Percentiles rank a stretch among this genome's conserved stretches.
These are phyloP conservation scores for Juncus effusus DNA, from an alignment of 176 grass and related monocot genomes.

Conservation along the genomic window DNA sequence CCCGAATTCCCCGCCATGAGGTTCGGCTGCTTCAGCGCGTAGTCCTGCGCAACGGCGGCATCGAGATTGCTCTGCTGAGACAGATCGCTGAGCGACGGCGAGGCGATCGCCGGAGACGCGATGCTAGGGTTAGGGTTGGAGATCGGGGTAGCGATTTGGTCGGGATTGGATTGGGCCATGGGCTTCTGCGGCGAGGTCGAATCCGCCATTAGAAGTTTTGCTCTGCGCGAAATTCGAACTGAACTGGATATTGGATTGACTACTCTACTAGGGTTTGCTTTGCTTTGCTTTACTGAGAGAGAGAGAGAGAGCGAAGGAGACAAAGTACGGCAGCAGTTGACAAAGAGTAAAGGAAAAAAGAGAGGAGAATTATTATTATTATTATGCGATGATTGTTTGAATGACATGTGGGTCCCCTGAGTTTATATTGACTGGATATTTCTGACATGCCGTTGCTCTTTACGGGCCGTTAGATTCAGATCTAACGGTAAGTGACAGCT, in stretches of 20 bases:
- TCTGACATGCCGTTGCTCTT: not conserved
- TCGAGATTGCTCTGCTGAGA: slow-evolving; percentile 27
- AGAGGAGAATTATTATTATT: not conserved
- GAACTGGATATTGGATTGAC: slow-evolving; percentile 14
- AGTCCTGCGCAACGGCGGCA: slow-evolving; percentile 33
- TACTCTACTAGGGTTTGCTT: slow-evolving; percentile 19
- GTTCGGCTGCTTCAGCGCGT: slow-evolving; percentile 31
- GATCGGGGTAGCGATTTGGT: slow-evolving; percentile 36
- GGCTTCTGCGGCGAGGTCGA: slow-evolving; percentile 33
- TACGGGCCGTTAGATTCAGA: too few relatives aligned
- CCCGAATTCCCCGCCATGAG: slow-evolving; percentile 26
- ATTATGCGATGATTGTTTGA: not conserved
- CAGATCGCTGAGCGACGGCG: slow-evolving; percentile 35
- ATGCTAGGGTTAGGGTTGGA: slow-evolving; percentile 54
- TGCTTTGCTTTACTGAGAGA: slow-evolving; percentile 30
- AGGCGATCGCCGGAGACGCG: slow-evolving; percentile 13
- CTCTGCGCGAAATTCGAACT: slow-evolving; percentile 17
- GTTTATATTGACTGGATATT: not conserved
- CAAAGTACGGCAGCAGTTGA: slow-evolving; percentile 26
- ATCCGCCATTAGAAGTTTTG: slow-evolving; percentile 51
- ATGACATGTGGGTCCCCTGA: slow-evolving; percentile 17
- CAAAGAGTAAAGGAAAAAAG: not conserved
- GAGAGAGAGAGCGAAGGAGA: slow-evolving; percentile 37
- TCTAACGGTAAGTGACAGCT: too few relatives aligned
- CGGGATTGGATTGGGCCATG: slow-evolving; percentile 30